phyloP scores from a whole-genome alignment of 2,329 filamentous ascomycete genomes.

The Shiraia sp. region DNA sequence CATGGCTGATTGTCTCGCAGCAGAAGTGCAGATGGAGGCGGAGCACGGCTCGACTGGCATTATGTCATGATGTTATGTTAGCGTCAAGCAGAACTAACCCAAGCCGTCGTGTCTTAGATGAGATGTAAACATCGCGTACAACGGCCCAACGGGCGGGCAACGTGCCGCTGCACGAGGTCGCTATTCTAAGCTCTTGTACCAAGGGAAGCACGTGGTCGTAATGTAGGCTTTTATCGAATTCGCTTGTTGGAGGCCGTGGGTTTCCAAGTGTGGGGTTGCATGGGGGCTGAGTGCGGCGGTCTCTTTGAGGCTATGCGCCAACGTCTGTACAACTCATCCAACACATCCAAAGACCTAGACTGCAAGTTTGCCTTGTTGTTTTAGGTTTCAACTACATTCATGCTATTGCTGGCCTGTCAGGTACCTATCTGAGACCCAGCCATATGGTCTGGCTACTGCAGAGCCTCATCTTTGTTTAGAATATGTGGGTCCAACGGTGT shows the following conservation, averaged over 20 bases:
- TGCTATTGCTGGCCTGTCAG: too few species aligned
- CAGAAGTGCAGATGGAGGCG: conserved; percentile 1
- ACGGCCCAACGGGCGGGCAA: background rate
- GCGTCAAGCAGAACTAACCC: background rate
- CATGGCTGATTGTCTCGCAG: conserved; percentile 3
- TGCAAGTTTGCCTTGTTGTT: too few species aligned
- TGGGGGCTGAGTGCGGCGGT: conserved; percentile 6
- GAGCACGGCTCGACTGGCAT: conserved; percentile 1
- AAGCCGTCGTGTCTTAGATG: conserved; percentile 2
- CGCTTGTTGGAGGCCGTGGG: conserved; percentile 3
- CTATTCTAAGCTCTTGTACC: too few species aligned
- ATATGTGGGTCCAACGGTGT: too few species aligned
- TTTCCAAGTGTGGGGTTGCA: conserved; percentile 3
- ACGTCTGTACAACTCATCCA: conserved; percentile 4
- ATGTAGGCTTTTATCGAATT: too few species aligned
- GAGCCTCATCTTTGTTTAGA: too few species aligned
- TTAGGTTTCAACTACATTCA: too few species aligned
- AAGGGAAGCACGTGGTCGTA: too few species aligned
- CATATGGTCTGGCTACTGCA: too few species aligned
- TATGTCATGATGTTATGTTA: conserved; percentile 5
- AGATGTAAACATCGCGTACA: conserved; percentile 1
- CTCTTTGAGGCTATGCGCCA: conserved; percentile 6
- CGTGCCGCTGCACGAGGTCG: conserved; percentile 2
- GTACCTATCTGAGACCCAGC: too few species aligned
- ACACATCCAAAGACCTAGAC: too few species aligned